phyloP scores from a whole-genome alignment of 352 stramenopile species.

The Pythium brachiatum region DNA sequence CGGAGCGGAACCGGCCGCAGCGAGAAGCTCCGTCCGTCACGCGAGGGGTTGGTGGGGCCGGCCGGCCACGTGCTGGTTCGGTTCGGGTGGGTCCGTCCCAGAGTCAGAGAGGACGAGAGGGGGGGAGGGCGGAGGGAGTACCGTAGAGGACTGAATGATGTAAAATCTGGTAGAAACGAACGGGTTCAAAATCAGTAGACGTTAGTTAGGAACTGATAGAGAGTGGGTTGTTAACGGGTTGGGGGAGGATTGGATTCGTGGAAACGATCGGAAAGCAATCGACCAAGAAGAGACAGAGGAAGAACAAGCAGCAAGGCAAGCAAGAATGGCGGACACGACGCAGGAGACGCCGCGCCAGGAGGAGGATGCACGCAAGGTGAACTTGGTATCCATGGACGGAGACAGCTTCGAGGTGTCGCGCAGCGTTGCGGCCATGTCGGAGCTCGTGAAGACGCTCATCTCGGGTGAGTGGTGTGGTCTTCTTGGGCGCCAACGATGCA shows the following conservation, averaged over 20 bases:
- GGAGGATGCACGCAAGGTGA: slow-evolving; percentile 82
- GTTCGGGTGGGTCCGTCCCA: background rate
- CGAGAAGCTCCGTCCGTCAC: slow-evolving; percentile 7
- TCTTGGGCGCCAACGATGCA: background rate
- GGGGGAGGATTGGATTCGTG: slow-evolving; percentile 14
- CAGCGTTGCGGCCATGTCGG: slow-evolving; percentile 95
- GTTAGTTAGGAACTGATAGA: slow-evolving; percentile 16
- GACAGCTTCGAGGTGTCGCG: slow-evolving; percentile 95
- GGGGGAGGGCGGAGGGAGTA: slow-evolving; percentile 9
- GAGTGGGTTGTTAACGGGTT: background rate
- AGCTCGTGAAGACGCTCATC: slow-evolving; percentile 98
- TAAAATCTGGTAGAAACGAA: background rate
- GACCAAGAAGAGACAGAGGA: background rate
- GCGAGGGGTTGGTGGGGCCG: slow-evolving; percentile 4
- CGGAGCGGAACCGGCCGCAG: background rate
- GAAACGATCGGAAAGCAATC: slow-evolving; percentile 7
- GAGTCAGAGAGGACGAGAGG: background rate
- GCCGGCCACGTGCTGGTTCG: slow-evolving; percentile 4
- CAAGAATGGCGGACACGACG: slow-evolving; percentile 55
- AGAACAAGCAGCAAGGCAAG: background rate
- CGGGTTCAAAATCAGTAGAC: background rate
- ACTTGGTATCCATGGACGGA: slow-evolving; percentile 93
- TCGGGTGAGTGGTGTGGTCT: slow-evolving; percentile 74
- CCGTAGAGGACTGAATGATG: slow-evolving; percentile 18
- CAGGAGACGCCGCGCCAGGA: slow-evolving; percentile 49